Evolutionary conservation across 306 rosid species (phyloP), one percentile per base, ranked within the genome.

Genomic region (Dicorynia guianensis): DNA sequence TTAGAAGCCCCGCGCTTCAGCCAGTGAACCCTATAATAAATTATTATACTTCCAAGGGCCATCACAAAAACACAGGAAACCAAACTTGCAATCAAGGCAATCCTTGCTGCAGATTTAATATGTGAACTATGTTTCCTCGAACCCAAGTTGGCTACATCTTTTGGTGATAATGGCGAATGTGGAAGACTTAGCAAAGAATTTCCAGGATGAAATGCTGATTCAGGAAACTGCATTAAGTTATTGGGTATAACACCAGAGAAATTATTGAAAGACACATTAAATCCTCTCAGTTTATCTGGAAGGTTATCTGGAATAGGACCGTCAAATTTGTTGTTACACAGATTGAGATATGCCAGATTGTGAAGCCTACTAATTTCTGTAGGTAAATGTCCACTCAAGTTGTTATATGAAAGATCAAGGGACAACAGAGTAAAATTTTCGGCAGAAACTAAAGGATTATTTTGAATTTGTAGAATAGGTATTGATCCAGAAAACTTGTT

Each of bases 151-250:
- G 83, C 59, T 20, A 55, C 17, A 44, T 76, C 80, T 65, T 73
- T 50, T 2, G 97, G 90, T 8, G 89, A 64, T 49, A 76, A 75
- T 17, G 40, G 75, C 0, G 80, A 80, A 78, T 63, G 81, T 57
- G 93, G 89, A 81, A 80, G 82, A 18, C 52, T 69, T 72, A 92
- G 82, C 79, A 86, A 78, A 42, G 85, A 61, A 69, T 89, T 92
- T 76, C 96, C 97, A 0, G 97, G 97, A 87, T 78, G 88, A 73
- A 89, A 92, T 81, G 96, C 84, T 6, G 97, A 89, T 61, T 78
- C 92, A 34, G 96, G 89, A 84, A 92, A 92, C 39, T 75, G 78
- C 85, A 43, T 71, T 75, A 89, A 83, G 43, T 80, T 85, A 55
- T 62, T 80, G 36, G 96, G 97, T 54, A 90, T 79, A 70, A 65